phyloP scores from a whole-genome alignment of 352 stramenopile species.

The Globisporangium middletonii region DNA sequence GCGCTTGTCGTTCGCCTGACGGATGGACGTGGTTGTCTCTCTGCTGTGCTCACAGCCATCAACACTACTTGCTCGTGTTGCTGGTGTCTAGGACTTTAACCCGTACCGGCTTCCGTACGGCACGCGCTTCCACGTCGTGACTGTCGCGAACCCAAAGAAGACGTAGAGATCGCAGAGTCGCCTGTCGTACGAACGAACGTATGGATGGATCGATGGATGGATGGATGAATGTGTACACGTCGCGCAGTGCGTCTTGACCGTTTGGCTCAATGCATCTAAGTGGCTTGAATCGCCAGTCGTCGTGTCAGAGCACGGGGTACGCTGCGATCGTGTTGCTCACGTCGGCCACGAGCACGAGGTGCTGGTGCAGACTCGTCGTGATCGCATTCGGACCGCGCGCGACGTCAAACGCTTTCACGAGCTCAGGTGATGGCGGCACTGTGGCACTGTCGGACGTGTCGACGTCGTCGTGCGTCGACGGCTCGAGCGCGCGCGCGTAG shows the following conservation, averaged over 20 bases:
- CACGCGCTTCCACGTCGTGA: slow-evolving; percentile 75
- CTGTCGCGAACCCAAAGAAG: slow-evolving; percentile 65
- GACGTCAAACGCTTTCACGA: slow-evolving; percentile 45
- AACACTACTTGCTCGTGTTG: too few species aligned
- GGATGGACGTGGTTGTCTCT: not conserved
- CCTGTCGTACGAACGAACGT: not conserved
- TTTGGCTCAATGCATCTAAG: too few species aligned
- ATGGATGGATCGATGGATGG: not conserved
- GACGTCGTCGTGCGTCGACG: slow-evolving; percentile 10
- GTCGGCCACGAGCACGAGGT: slow-evolving; percentile 46
- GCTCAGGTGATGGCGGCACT: not conserved
- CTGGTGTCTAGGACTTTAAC: slow-evolving; percentile 62
- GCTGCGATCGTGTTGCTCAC: slow-evolving; percentile 39
- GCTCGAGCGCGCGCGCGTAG: slow-evolving; percentile 34
- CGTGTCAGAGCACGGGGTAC: slow-evolving; percentile 34
- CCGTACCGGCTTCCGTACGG: slow-evolving; percentile 69
- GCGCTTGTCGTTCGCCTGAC: not conserved
- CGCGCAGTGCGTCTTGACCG: too few species aligned
- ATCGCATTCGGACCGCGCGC: slow-evolving; percentile 50
- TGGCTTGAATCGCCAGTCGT: not conserved
- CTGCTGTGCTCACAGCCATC: not conserved
- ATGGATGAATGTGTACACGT: not conserved
- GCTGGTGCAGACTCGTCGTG: slow-evolving; percentile 41
- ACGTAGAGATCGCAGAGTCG: slow-evolving; percentile 22
- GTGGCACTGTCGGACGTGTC: slow-evolving; percentile 16